Conservation (phyloP, 805 yeast genomes). For the Candida qinlingensis region DNA sequence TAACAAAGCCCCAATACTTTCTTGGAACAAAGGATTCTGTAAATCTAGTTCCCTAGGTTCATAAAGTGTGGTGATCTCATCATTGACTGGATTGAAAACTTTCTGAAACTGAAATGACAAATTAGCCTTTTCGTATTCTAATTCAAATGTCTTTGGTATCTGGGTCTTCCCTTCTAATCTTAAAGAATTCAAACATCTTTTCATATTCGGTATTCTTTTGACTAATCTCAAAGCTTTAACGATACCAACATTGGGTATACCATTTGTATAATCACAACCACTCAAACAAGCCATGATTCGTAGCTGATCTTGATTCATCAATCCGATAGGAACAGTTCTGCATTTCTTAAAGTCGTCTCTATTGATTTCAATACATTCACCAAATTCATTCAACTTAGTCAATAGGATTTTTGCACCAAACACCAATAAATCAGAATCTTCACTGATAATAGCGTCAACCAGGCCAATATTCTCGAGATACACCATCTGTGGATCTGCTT, state of each 20-base stretch:
- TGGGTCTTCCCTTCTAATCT: constrained; percentile 52
- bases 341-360: constrained; percentile 48
- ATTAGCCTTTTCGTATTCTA: constrained; percentile 61
- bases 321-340: constrained; percentile 44
- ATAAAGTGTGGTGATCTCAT: constrained; percentile 51
- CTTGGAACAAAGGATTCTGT: constrained; percentile 23
- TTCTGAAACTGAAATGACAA: constrained; percentile 81
- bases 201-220: constrained; percentile 43
- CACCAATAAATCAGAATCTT: constrained; percentile 87
- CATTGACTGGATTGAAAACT: constrained; percentile 64
- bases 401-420: constrained; percentile 78
- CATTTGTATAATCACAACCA: constrained; percentile 96
- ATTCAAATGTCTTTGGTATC: constrained; percentile 52
- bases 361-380: constrained; percentile 64
- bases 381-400: constrained; percentile 74
- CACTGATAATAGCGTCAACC: constrained; percentile 85
- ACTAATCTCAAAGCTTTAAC: constrained; percentile 66
- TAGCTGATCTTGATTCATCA: constrained; percentile 51
- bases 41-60: constrained; percentile 40
- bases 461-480: constrained; percentile 69
- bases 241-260: constrained; percentile 77
- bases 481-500: constrained; percentile 97
- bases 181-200: constrained; percentile 50
- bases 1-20: constrained; percentile 34
- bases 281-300: constrained; percentile 77